These are phyloP conservation scores for Emericellopsis atlantica DNA, from an alignment of 2,329 filamentous ascomycete species.

Conservation along the genomic window DNA sequence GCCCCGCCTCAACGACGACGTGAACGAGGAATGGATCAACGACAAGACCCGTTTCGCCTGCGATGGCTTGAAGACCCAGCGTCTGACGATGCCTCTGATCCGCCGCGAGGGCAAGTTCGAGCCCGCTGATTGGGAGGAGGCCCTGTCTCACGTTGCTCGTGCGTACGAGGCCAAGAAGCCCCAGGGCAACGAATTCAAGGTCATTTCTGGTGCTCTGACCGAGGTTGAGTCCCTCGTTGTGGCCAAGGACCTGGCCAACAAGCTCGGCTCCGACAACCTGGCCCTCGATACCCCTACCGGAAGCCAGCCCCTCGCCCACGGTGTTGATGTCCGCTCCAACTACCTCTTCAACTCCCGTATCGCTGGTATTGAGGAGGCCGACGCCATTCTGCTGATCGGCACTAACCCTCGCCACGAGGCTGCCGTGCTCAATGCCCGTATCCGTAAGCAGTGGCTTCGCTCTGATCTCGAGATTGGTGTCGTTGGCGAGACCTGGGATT, in stretches of 20 bases:
- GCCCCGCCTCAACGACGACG: constrained; percentile 88
- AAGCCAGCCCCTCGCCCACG: constrained; percentile 75
- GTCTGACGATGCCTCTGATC: constrained; percentile 83
- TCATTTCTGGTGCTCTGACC: constrained; percentile 77
- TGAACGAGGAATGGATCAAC: constrained; percentile 99
- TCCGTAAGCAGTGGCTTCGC: constrained; percentile 94
- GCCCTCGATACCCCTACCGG: constrained; percentile 83
- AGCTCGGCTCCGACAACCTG: constrained; percentile 89
- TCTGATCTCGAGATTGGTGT: constrained; percentile 89
- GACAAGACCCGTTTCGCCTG: constrained; percentile 96
- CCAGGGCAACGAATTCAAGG: constrained; percentile 91
- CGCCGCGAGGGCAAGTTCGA: constrained; percentile 84
- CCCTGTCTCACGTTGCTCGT: constrained; percentile 71
- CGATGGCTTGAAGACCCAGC: constrained; percentile 91
- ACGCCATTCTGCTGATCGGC: constrained; percentile 81
- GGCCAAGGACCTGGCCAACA: constrained; percentile 95
- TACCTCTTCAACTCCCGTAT: constrained; percentile 97
- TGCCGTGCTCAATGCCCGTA: constrained; percentile 87
- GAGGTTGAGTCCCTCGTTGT: constrained; percentile 91
- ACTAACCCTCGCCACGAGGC: constrained; percentile 95
- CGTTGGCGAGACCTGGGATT: constrained; percentile 82
- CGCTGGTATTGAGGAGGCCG: constrained; percentile 84
- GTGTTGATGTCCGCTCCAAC: constrained; percentile 85
- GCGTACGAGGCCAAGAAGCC: constrained; percentile 71
- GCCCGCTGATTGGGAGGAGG: constrained; percentile 86